A percentile compares a stretch with the other conserved stretches of the same genome.
These are phyloP conservation scores for Corymbia citriodora DNA, from an alignment of 441 rosid species.

Conservation along the genomic window DNA sequence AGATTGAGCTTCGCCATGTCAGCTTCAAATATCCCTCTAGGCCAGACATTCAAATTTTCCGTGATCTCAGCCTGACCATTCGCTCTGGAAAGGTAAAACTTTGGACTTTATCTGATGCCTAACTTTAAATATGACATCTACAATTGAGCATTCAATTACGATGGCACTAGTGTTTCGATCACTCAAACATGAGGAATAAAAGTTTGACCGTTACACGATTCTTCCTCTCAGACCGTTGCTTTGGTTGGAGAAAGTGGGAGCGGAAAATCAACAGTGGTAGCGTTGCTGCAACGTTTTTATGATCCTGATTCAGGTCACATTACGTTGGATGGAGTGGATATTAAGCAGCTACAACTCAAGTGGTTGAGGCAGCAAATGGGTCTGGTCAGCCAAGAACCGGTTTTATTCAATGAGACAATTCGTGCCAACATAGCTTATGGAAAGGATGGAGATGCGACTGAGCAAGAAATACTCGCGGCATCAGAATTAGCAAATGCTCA, in stretches of 20 bases:
- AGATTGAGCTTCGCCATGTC: constrained; percentile 2
- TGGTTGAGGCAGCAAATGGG: constrained; percentile 17
- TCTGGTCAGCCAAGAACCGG: constrained; percentile 10
- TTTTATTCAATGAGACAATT: constrained; percentile 11
- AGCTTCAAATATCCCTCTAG: constrained; percentile 13
- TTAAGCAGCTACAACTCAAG: constrained; percentile 1
- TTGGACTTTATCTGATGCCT: not conserved
- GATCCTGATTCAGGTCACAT: constrained; percentile 6
- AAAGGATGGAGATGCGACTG: constrained; percentile 3
- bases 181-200: not conserved
- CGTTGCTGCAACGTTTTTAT: constrained; percentile 6
- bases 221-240: constrained; percentile 4
- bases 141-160: not conserved
- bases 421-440: constrained; percentile 13
- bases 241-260: constrained; percentile 15
- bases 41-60: constrained; percentile 9
- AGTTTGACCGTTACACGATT: not conserved
- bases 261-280: constrained; percentile 6
- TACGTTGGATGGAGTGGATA: constrained; percentile 1
- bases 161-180: not conserved
- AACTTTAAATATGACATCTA: not conserved
- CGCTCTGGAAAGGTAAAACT: constrained; percentile 11
- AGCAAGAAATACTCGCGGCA: constrained; percentile 3
- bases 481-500: constrained; percentile 10
- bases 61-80: constrained; percentile 8